These are phyloP conservation scores for Afroboletus lepidellus DNA, from an alignment of 1,284 basidiomycete genomes.

Conservation along the genomic window DNA sequence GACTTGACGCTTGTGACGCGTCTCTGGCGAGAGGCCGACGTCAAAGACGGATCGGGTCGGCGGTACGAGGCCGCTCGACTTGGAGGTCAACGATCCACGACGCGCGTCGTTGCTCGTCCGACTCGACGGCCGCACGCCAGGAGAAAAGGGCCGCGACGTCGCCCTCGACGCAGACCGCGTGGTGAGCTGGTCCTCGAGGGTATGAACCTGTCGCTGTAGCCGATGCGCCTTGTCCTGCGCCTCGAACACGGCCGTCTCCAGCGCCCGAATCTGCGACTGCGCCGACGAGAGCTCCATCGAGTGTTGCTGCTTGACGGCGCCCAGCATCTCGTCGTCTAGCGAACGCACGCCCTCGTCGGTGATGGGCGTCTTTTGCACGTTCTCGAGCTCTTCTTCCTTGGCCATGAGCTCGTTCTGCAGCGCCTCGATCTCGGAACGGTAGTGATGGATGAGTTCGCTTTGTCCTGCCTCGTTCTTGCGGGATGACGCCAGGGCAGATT, in stretches of 20 bases:
- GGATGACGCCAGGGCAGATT: slow-evolving; percentile 23
- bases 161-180: slow-evolving; percentile 42
- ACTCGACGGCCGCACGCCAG: slow-evolving; percentile 47
- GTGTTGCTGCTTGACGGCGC: slow-evolving; percentile 67
- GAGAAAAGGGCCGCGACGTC: slow-evolving; percentile 42
- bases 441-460: slow-evolving; percentile 56
- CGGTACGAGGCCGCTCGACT: slow-evolving; percentile 38
- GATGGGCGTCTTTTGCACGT: slow-evolving; percentile 28
- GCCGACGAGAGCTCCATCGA: slow-evolving; percentile 76
- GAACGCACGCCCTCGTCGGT: slow-evolving; percentile 40
- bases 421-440: slow-evolving; percentile 65
- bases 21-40: slow-evolving; percentile 69
- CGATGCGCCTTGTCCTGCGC: slow-evolving; percentile 67
- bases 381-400: slow-evolving; percentile 65
- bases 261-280: slow-evolving; percentile 70
- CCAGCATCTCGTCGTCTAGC: slow-evolving; percentile 68
- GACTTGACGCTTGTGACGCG: slow-evolving; percentile 80
- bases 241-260: slow-evolving; percentile 73
- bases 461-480: slow-evolving; percentile 52
- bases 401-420: slow-evolving; percentile 56
- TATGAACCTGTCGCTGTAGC: slow-evolving; percentile 65
- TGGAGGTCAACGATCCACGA: slow-evolving; percentile 46
- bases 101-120: slow-evolving; percentile 49
- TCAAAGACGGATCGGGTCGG: slow-evolving; percentile 57
- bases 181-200: slow-evolving; percentile 62